Base-by-base conservation (phyloP, 108 stramenopile species). In the Pinguiococcus pyrenoidosus region DNA sequence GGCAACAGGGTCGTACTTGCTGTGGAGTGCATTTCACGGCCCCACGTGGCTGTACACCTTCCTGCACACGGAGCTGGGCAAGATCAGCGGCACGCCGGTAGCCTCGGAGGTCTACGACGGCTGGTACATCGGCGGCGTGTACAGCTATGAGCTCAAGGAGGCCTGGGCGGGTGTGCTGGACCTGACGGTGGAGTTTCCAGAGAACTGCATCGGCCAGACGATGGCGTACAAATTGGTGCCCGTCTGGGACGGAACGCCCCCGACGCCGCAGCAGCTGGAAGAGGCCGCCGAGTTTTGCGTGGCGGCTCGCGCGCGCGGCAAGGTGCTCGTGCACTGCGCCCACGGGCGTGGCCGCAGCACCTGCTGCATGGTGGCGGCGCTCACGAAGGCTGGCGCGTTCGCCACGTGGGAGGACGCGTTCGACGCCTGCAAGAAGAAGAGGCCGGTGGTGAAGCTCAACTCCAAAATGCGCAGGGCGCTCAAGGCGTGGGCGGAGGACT, bases 111-210 rank as follows among this genome's bases (percentile, higher is more conserved):
- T 86, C 3, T 77, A 78, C 51, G 67, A 73, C 7, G 85, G 85
- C 20, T 83, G 82, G 77, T 86, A 78, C 77, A 73, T 86, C 25
- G 85, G 85, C 22, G 81, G 84, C 29, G 79, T 80, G 57, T 72
- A 82, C 52, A 72, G 17, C 9, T 51, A 86, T 54, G 67, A 77
- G 58, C 69, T 86, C 13, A 51, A 74, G 43, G 81, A 69, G 55
- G 59, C 80, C 14, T 86, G 81, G 81, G 80, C 75, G 4, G 78
- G 80, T 4, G 67, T 83, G 18, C 65, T 86, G 32, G 85, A 86
- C 59, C 47, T 81, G 29, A 86, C 85, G 4, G 85, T 86, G 7
- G 85, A 86, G 50, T 86, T 86, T 48, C 82, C 82, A 2, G 85
- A 86, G 45, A 37, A 35, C 16, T 81, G 80, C 40, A 59, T 69